Percentiles rank a stretch among this genome's conserved stretches.
phyloP scores from a whole-genome alignment of 495 filamentous ascomycete species.

The Rostrohypoxylon terebratum region DNA sequence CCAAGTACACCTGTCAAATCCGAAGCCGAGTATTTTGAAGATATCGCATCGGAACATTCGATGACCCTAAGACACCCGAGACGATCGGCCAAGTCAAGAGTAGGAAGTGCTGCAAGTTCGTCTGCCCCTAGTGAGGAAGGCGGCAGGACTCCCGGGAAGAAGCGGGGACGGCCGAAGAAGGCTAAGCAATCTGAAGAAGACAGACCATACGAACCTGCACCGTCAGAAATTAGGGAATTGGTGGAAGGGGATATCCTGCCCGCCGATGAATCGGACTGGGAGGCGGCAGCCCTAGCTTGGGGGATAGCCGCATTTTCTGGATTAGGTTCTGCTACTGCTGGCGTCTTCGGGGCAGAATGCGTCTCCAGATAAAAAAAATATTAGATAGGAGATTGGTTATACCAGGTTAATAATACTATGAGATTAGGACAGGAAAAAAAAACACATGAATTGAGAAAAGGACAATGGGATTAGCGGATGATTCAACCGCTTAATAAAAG shows the following conservation, averaged over 20 bases:
- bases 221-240: constrained; percentile 33
- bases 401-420: neutral
- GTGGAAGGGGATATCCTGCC: constrained; percentile 51
- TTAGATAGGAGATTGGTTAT: neutral
- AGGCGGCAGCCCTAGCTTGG: constrained; percentile 59
- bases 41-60: constrained; percentile 32
- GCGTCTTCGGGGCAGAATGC: constrained; percentile 60
- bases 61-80: constrained; percentile 45
- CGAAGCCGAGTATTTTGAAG: constrained; percentile 34
- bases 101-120: constrained; percentile 42
- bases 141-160: constrained; percentile 25
- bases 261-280: constrained; percentile 58
- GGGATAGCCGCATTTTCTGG: constrained; percentile 56
- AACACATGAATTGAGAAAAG: neutral
- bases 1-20: constrained; percentile 17
- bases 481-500: neutral
- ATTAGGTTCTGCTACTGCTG: constrained; percentile 54
- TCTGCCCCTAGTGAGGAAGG: constrained; percentile 31
- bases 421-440: constrained; percentile 1
- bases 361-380: constrained; percentile 51
- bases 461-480: neutral
- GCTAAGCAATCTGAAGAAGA: constrained; percentile 46
- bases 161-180: constrained; percentile 46
- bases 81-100: constrained; percentile 27
- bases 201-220: constrained; percentile 48